phyloP scores from a whole-genome alignment of 805 yeast species.

The Candida sakaeoensis region DNA sequence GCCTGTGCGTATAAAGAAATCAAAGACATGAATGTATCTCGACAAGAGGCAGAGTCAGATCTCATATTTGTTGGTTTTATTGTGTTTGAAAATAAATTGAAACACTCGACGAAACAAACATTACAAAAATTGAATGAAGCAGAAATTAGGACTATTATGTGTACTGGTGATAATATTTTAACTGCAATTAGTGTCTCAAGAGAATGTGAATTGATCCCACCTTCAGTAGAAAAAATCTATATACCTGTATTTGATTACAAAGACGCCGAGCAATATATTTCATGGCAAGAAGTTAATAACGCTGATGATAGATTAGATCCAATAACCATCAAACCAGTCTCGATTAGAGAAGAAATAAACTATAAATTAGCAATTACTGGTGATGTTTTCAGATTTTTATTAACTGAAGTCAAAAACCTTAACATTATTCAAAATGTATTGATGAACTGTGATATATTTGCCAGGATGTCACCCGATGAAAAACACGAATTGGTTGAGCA shows the following conservation, averaged over 20 bases:
- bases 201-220: constrained; percentile 68
- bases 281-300: constrained; percentile 69
- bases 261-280: constrained; percentile 37
- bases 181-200: constrained; percentile 93
- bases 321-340: constrained; percentile 51
- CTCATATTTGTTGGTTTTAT: constrained; percentile 83
- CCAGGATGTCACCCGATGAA: constrained; percentile 99
- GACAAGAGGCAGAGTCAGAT: constrained; percentile 64
- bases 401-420: constrained; percentile 49
- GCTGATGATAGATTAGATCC: constrained; percentile 58
- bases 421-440: constrained; percentile 51
- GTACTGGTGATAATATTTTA: constrained; percentile 94
- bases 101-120: constrained; percentile 61
- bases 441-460: constrained; percentile 73
- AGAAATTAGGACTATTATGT: constrained; percentile 81
- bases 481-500: constrained; percentile 93
- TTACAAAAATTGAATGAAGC: constrained; percentile 62
- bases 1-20: constrained; percentile 76
- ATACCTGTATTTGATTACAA: constrained; percentile 57
- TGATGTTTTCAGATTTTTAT: constrained; percentile 76
- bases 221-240: constrained; percentile 28
- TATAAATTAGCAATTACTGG: constrained; percentile 88
- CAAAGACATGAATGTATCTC: constrained; percentile 25
- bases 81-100: constrained; percentile 87
- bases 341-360: constrained; percentile 21